These are phyloP conservation scores for Solanum appendiculatum DNA, from an alignment of 257 asterid species.

Conservation along the genomic window DNA sequence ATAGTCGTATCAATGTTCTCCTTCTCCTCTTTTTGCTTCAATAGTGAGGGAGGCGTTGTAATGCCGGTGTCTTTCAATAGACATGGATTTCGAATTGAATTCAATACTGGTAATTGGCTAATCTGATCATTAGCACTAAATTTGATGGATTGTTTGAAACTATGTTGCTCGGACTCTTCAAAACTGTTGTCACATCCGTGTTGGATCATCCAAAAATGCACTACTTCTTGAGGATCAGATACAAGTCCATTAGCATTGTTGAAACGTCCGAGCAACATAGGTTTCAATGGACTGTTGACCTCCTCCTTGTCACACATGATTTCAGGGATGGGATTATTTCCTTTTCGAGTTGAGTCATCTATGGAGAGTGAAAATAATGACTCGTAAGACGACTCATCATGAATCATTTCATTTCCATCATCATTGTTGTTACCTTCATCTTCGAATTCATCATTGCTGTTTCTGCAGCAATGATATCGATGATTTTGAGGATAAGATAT, in stretches of 20 bases:
- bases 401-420: neutral
- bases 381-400: slow-evolving; percentile 28
- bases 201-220: neutral
- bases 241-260: neutral
- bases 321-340: neutral
- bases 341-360: slow-evolving; percentile 38
- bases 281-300: slow-evolving; percentile 22
- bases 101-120: slow-evolving; percentile 4
- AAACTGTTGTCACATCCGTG: neutral
- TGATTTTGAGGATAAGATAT: neutral
- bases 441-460: neutral
- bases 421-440: neutral
- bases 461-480: neutral
- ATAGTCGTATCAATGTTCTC: neutral
- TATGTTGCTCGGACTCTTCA: neutral
- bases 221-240: neutral
- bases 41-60: neutral
- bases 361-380: slow-evolving; percentile 47
- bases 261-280: neutral
- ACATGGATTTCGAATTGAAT: slow-evolving; percentile 4
- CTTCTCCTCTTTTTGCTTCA: slow-evolving; percentile 23
- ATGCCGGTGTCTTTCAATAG: slow-evolving; percentile 2
- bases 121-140: neutral
- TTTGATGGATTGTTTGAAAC: neutral
- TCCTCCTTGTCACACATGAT: slow-evolving; percentile 23